Conservation (phyloP, 768 basidiomycete species). For the Asterophora parasitica region DNA sequence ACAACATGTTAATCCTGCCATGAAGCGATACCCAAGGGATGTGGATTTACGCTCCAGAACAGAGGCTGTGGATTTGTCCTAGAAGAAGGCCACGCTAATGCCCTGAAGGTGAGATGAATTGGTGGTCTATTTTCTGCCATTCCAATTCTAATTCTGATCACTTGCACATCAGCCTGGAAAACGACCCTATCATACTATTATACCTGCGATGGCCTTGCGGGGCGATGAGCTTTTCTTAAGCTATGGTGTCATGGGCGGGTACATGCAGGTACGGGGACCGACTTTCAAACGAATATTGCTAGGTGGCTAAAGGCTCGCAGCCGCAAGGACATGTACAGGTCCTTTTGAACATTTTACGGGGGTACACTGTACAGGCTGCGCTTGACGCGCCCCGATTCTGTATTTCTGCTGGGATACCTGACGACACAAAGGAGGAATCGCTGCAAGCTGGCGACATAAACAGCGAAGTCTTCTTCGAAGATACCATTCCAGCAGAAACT, state of each 20-base stretch:
- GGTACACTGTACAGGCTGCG: slow-evolving; percentile 82
- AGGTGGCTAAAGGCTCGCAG: slow-evolving; percentile 29
- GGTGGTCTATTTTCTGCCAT: neutral
- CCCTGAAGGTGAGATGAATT: slow-evolving; percentile 50
- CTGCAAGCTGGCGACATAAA: slow-evolving; percentile 64
- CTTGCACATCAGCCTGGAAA: slow-evolving; percentile 58
- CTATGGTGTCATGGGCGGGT: slow-evolving; percentile 91
- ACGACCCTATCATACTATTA: slow-evolving; percentile 88
- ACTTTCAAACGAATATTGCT: neutral
- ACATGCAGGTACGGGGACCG: slow-evolving; percentile 61
- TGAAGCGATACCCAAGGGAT: slow-evolving; percentile 83
- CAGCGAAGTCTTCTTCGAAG: slow-evolving; percentile 87
- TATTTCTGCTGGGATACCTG: slow-evolving; percentile 80
- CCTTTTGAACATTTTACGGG: slow-evolving; percentile 82
- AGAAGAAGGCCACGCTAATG: slow-evolving; percentile 79
- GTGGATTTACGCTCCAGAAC: slow-evolving; percentile 96
- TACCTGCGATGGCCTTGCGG: slow-evolving; percentile 79
- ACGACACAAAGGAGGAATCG: slow-evolving; percentile 41
- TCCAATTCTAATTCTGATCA: too few species aligned
- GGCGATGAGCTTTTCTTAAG: slow-evolving; percentile 81
- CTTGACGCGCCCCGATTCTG: slow-evolving; percentile 96
- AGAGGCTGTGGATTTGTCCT: slow-evolving; percentile 84
- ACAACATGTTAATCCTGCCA: slow-evolving; percentile 1
- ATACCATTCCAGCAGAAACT: slow-evolving; percentile 61
- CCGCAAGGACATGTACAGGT: slow-evolving; percentile 98